Evolutionary conservation across 176 grass and related monocot genomes (phyloP), one percentile per base, ranked within the genome.

Genomic region (Juncus effusus): DNA sequence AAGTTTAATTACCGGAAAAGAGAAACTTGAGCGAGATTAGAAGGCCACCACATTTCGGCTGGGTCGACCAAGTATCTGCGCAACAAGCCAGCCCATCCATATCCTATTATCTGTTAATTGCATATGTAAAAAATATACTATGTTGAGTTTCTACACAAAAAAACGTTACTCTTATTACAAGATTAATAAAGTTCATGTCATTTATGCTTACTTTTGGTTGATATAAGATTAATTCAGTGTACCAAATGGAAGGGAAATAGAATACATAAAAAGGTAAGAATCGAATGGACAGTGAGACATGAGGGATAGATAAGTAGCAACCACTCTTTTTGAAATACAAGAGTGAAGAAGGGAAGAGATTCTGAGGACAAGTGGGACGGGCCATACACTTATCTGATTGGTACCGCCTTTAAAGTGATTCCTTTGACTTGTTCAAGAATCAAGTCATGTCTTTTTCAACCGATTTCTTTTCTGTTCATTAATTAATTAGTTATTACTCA

Each of bases 21-120:
- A n/a, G 91, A 90, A 73, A 96, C 91, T 70, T 96, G 91, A 51
- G 87, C 91, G 13, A 96, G 87, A 58, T 95, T 95, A 36, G 91
- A 95, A 76, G 91, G 91, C 91, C 91, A 95, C 91, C 91, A 95
- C 91, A 95, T 95, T 40, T 95, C 91, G 2, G 81, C 91, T 53
- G 91, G 91, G n/a, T 95, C 87, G n/a, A 95, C 91, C 14, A 95
- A 76, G 69, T 87, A 95, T 67, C 86, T 87, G 72, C 91, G 76
- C 28, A 90, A 77, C 83, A 95, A 74, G 15, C 91, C 91, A 40
- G 91, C 91, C 91, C 91, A 95, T 4, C 91, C 91, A 79, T 95
- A 95, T 16, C 91, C 91, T 50, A 95, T 56, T 69, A 95, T 58
- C 91, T 95, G 91, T 38, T 47, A 52, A 4, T 42, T 63, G 15